A percentile compares a stretch with the other conserved stretches of the same genome.
Evolutionary conservation across 1,284 basidiomycete species (phyloP).

Genomic region (Neolentinus lepideus): DNA sequence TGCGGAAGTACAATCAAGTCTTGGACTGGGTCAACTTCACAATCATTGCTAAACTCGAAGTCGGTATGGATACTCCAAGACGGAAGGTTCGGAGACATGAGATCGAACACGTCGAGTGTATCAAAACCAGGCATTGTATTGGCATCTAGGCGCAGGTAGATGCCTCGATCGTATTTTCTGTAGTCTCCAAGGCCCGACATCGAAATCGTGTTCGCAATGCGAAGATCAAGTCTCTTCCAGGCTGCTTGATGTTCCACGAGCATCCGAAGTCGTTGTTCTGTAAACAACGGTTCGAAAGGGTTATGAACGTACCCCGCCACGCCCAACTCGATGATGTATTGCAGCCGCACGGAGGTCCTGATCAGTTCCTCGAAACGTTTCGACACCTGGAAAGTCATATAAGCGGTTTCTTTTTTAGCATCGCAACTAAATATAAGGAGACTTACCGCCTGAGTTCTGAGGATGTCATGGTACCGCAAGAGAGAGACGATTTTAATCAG

Average conservation of each 20-base stretch:
- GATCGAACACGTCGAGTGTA: not conserved
- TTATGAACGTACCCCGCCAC: not conserved
- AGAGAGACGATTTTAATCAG: not conserved
- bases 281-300: not conserved
- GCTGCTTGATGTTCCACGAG: not conserved
- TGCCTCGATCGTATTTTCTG: not conserved
- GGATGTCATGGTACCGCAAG: not conserved
- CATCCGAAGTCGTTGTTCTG: not conserved
- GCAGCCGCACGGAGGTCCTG: not conserved
- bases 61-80: not conserved
- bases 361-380: not conserved
- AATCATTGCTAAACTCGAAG: not conserved
- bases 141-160: not conserved
- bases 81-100: not conserved
- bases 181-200: not conserved
- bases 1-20: not conserved
- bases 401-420: not conserved
- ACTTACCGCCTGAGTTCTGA: not conserved
- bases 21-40: not conserved
- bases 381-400: not conserved
- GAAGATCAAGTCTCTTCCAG: not conserved
- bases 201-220: not conserved
- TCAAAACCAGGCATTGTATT: not conserved
- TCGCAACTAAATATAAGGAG: not conserved
- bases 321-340: conserved; percentile 1